A percentile compares a stretch with the other conserved stretches of the same genome.
phyloP scores from a whole-genome alignment of 2,329 filamentous ascomycete genomes.

The Pseudogymnoascus sp. region DNA sequence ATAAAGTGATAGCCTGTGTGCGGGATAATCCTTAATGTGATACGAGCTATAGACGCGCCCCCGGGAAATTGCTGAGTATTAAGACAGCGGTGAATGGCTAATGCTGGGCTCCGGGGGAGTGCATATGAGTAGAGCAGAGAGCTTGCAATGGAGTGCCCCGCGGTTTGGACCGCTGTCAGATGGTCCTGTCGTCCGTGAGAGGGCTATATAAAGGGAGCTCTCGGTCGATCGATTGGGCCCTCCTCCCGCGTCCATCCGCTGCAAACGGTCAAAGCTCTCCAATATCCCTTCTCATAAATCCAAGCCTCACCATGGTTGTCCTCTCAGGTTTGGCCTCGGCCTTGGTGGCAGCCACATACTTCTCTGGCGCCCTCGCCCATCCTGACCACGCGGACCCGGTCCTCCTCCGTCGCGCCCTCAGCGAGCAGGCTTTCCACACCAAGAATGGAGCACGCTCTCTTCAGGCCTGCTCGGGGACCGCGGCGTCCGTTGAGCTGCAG shows the following conservation, averaged over 20 bases:
- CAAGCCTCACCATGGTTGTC: background rate
- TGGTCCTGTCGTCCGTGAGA: background rate
- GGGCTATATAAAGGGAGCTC: background rate
- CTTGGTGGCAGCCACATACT: background rate
- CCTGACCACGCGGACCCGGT: background rate
- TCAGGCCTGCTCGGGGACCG: background rate
- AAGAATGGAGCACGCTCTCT: background rate
- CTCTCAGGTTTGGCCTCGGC: background rate
- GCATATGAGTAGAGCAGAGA: background rate
- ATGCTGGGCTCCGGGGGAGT: background rate
- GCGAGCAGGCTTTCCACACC: background rate
- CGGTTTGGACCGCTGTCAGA: background rate
- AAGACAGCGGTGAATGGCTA: background rate
- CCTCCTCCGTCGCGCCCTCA: background rate
- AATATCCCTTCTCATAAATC: background rate
- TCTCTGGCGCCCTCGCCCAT: background rate
- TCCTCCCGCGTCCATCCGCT: background rate
- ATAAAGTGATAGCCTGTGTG: background rate
- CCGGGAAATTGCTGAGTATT: background rate
- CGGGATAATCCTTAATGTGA: background rate
- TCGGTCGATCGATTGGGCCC: background rate
- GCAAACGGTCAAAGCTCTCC: background rate
- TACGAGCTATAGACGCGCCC: background rate
- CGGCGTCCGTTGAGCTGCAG: background rate
- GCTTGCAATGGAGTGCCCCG: background rate